A percentile compares a stretch with the other conserved stretches of the same genome.
Evolutionary conservation across 2,329 filamentous ascomycete genomes (phyloP).

Genomic region (Basipetospora chlamydospora): DNA sequence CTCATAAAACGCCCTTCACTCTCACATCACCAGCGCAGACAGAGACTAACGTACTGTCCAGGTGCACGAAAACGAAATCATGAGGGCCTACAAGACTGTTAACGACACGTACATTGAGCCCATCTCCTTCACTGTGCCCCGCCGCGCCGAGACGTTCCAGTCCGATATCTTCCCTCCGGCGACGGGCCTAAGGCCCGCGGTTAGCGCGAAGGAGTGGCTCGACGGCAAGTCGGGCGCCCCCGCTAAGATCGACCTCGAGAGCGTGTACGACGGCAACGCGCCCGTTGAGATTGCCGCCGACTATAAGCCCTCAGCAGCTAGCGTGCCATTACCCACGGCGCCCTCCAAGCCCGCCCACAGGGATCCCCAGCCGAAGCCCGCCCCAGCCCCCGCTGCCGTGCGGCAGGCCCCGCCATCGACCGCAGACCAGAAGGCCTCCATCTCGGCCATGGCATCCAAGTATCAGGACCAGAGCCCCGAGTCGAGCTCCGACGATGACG

Average conservation of each 20-base stretch:
- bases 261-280: constrained; percentile 71
- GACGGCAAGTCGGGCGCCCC: constrained; percentile 71
- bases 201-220: constrained; percentile 73
- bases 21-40: background rate
- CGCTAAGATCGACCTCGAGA: constrained; percentile 86
- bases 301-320: constrained; percentile 38
- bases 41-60: constrained; percentile 15
- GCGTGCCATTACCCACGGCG: constrained; percentile 14
- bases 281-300: constrained; percentile 61
- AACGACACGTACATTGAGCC: constrained; percentile 91
- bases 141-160: constrained; percentile 88
- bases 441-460: constrained; percentile 71
- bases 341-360: constrained; percentile 19
- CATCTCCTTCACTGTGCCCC: constrained; percentile 91
- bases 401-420: constrained; percentile 48
- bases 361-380: constrained; percentile 13
- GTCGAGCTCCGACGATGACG: constrained; percentile 48
- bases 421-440: constrained; percentile 75
- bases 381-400: constrained; percentile 16
- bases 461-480: constrained; percentile 61
- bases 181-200: constrained; percentile 62
- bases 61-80: constrained; percentile 91
- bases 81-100: constrained; percentile 93
- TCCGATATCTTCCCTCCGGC: constrained; percentile 92
- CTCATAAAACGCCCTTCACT: constrained; percentile 10